Base-by-base conservation (phyloP, 371 early-diverging fungal genomes). In the Apophysomyces trapeziformis region DNA sequence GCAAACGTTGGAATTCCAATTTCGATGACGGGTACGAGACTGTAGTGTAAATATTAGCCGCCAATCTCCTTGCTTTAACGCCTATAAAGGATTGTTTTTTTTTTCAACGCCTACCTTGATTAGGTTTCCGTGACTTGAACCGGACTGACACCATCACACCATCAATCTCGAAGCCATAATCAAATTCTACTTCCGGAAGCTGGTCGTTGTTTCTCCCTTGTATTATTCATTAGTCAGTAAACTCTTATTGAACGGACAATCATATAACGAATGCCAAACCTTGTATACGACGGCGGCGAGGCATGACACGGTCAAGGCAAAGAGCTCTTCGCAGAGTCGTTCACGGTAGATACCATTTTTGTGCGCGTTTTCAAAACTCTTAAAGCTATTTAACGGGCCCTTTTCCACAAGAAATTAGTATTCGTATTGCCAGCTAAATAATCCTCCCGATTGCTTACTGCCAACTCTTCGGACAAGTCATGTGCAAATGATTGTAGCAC, bases 161-260 rank as follows among this genome's bases (percentile, higher is more conserved):
- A 41, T 41, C 41, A 9, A 2, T 41, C 41, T 41, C 41, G 41
- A 41, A 41, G 13, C 41, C 13, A 16, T 46, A n/a, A 16, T 8
- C 47, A n/a, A 46, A 46, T 16, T 1, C 47, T 46, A 46, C 47
- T 46, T 16, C 47, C 47, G 47, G 47, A n/a, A 46, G 16, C n/a
- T 12, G 7, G n/a, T 46, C n/a, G 16, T 46, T 46, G 47, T 46
- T 46, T 16, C 12, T 46, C 7, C 16, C 47, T n/a, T 1, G 0
- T 16, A 4, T 46, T 1, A 46, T 26, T 26, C 26, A 26, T 26
- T 26, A 26, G 26, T 26, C 26, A 26, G 26, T 26, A 1, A 26
- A 26, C 26, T 26, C 26, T n/a, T 16, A 46, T 12, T 46, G 47
- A 14, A 46, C 9, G 47, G n/a, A 46, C 6, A 46, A 14, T 1